These are phyloP conservation scores for Aspergillus saccharolyticus DNA, from an alignment of 495 filamentous ascomycete genomes.

Conservation along the genomic window DNA sequence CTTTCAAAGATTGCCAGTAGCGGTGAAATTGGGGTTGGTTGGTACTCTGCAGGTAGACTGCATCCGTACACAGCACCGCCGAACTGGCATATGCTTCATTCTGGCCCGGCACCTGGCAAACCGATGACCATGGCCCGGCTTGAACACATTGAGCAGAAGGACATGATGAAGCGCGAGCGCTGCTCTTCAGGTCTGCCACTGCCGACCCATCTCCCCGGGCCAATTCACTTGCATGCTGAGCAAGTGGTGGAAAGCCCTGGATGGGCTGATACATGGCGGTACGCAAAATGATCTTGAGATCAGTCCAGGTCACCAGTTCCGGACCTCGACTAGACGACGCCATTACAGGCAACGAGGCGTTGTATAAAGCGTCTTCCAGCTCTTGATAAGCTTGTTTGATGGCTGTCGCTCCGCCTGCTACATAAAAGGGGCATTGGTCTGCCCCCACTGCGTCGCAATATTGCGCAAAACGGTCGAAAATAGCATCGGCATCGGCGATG, in stretches of 20 bases:
- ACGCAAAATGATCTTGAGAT: slow-evolving; percentile 30
- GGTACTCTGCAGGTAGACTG: slow-evolving; percentile 35
- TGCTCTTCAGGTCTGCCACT: slow-evolving; percentile 46
- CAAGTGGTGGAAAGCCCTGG: slow-evolving; percentile 51
- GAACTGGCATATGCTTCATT: slow-evolving; percentile 37
- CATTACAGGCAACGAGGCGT: slow-evolving; percentile 43
- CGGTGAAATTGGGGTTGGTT: slow-evolving; percentile 40
- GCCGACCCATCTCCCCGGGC: slow-evolving; percentile 48
- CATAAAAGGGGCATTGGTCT: slow-evolving; percentile 38
- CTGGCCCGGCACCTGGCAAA: slow-evolving; percentile 39
- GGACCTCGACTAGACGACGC: slow-evolving; percentile 30
- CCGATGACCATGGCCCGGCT: slow-evolving; percentile 35
- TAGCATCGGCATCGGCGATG: slow-evolving; percentile 45
- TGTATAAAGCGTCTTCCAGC: slow-evolving; percentile 35
- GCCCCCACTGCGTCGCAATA: slow-evolving; percentile 45
- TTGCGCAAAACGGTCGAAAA: slow-evolving; percentile 42
- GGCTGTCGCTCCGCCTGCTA: slow-evolving; percentile 27
- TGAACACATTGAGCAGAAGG: slow-evolving; percentile 35
- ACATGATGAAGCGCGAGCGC: slow-evolving; percentile 27
- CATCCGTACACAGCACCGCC: slow-evolving; percentile 63
- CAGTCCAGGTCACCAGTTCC: slow-evolving; percentile 41
- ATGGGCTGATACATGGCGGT: slow-evolving; percentile 53
- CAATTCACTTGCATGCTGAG: slow-evolving; percentile 49
- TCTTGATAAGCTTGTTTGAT: slow-evolving; percentile 38
- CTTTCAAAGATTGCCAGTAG: slow-evolving; percentile 40